Evolutionary conservation across 2,329 filamentous ascomycete species (phyloP).

Genomic region (Fusarium falciforme): DNA sequence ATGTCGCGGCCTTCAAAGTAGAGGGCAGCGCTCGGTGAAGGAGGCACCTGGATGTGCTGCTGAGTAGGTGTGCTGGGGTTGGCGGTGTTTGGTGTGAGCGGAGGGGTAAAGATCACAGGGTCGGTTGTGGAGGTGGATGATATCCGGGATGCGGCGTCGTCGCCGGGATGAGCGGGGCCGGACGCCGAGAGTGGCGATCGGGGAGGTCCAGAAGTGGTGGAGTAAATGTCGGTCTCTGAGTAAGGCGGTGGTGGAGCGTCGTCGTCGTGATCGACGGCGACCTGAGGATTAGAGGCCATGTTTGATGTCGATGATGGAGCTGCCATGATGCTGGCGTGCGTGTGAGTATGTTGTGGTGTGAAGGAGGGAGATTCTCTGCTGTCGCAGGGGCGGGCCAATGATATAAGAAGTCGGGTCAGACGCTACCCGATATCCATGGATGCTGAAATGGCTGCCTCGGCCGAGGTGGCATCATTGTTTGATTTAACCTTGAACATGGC

Average conservation of each 20-base stretch:
- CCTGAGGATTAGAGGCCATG: slow-evolving; percentile 22
- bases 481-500: slow-evolving; percentile 18
- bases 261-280: slow-evolving; percentile 45
- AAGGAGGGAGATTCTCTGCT: neutral
- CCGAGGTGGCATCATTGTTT: slow-evolving; percentile 7
- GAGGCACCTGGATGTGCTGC: slow-evolving; percentile 32
- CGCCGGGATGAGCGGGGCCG: slow-evolving; percentile 45
- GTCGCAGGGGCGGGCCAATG: neutral
- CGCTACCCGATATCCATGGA: neutral
- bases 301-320: slow-evolving; percentile 19
- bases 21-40: slow-evolving; percentile 39
- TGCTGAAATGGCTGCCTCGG: neutral
- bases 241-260: slow-evolving; percentile 67
- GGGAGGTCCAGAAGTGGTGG: slow-evolving; percentile 50
- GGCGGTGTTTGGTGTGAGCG: slow-evolving; percentile 57
- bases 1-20: slow-evolving; percentile 62
- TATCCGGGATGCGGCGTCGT: slow-evolving; percentile 51
- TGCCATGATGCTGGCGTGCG: slow-evolving; percentile 24
- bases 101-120: slow-evolving; percentile 64
- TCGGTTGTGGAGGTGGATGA: slow-evolving; percentile 57
- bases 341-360: neutral
- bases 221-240: slow-evolving; percentile 67
- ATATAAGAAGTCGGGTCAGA: neutral
- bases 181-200: slow-evolving; percentile 32
- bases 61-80: slow-evolving; percentile 26